Evolutionary conservation across 768 basidiomycete species (phyloP), one percentile per base, ranked within the genome.

Genomic region (Agaricus subrufescens): DNA sequence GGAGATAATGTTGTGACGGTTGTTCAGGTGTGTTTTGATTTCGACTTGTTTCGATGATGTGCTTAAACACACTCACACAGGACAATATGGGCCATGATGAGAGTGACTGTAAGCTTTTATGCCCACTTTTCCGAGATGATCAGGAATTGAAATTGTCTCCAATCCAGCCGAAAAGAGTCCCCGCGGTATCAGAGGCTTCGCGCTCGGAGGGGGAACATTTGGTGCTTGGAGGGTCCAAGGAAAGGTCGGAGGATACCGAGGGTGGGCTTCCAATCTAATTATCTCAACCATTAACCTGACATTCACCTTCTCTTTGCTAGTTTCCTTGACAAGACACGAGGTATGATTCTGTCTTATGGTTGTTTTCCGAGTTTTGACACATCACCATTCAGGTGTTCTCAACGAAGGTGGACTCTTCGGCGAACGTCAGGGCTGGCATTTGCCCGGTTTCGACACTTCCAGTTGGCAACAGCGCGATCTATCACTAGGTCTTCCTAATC

Each of bases 11-110:
- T 91, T 10, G 80, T 93, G 52, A 91, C 90, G 0, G 75, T 92
- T 43, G 75, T 91, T 4, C 87, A 89, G 75, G 87, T 84, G 63
- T 40, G 72, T 57, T n/a, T 48, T 8, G 44, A 27, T 26, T 14
- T 27, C 45, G 39, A 12, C 6, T 34, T 15, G 26, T 12, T 48
- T 27, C 5, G 8, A 15, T 27, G 1, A 3, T 15, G 3, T 31
- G 34, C 19, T 25, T 11, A 19, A 19, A 29, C 45, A 46, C 10
- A 49, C 31, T 39, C 56, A 46, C 44, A 9, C 46, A 88, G 85
- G 91, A 92, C 58, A 88, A 89, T 62, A 89, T 87, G 85, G 91
- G 90, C 79, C 81, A 23, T 75, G 74, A 61, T 60, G 83, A 82
- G 53, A 58, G 75, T 61, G 7, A 34, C 11, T 4, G 34, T 34